Conservation (phyloP, 1,284 basidiomycete genomes). For the Pseudozyma sp. region DNA sequence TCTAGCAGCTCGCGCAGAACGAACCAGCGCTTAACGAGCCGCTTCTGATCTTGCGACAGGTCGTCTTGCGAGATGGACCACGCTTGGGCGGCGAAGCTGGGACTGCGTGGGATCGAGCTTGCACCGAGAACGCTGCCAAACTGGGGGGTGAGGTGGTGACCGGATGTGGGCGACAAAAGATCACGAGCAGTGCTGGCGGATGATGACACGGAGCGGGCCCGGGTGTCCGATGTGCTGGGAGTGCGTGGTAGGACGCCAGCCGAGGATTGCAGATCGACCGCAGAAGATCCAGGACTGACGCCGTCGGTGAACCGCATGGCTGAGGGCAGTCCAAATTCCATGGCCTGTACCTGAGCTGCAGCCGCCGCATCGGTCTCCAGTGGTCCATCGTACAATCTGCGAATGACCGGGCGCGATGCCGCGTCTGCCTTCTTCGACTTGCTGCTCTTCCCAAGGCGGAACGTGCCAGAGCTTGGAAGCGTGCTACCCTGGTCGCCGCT, state of each 20-base stretch:
- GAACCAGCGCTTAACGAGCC: conserved; percentile 80
- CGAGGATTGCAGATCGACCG: conserved; percentile 12
- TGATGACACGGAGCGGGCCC: conserved; percentile 23
- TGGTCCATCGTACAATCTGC: conserved; percentile 37
- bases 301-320: conserved; percentile 16
- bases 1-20: conserved; percentile 77
- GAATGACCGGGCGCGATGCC: conserved; percentile 29
- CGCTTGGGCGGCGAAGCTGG: conserved; percentile 21
- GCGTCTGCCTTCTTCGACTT: conserved; percentile 32
- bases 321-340: conserved; percentile 4
- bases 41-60: conserved; percentile 51
- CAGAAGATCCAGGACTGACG: conserved; percentile 32
- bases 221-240: conserved; percentile 6
- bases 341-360: neutral
- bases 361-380: conserved; percentile 31
- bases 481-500: conserved; percentile 9
- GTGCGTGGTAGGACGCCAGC: conserved; percentile 3
- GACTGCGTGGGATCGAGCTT: conserved; percentile 17
- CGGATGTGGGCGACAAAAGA: conserved; percentile 17
- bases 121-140: conserved; percentile 8
- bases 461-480: conserved; percentile 22
- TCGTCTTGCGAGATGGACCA: conserved; percentile 46
- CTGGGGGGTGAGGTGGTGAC: conserved; percentile 21
- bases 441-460: conserved; percentile 27
- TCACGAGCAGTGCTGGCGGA: conserved; percentile 33